Conservation (phyloP, 176 grass and related monocot genomes). For the Cenchrus fungigraminus region DNA sequence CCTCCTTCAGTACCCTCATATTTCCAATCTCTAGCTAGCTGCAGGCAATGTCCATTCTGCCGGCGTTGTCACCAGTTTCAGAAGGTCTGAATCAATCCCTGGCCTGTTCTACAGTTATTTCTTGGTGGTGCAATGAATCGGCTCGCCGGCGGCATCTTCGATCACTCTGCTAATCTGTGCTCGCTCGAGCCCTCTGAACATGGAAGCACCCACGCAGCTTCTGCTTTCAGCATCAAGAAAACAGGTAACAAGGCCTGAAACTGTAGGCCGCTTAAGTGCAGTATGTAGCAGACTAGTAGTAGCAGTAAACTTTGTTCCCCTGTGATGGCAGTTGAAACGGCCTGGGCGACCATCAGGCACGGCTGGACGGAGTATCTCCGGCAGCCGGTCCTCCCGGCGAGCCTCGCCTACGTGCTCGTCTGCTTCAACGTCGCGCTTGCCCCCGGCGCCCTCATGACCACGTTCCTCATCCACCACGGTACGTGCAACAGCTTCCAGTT, state of each 20-base stretch:
- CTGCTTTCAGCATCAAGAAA: conserved; percentile 6
- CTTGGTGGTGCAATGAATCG: conserved; percentile 34
- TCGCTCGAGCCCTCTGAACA: not conserved
- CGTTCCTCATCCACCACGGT: conserved; percentile 59
- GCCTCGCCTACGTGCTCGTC: conserved; percentile 69
- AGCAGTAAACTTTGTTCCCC: not conserved
- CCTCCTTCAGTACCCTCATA: not conserved
- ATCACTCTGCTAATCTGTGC: not conserved
- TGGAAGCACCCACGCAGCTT: not conserved
- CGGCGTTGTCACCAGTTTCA: not conserved
- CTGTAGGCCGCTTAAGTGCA: not conserved
- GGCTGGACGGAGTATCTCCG: conserved; percentile 57
- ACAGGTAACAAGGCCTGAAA: conserved; percentile 18
- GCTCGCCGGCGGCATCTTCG: conserved; percentile 48
- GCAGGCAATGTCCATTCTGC: not conserved
- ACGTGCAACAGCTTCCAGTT: too few species aligned
- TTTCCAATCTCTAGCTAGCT: not conserved
- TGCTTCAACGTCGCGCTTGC: conserved; percentile 70
- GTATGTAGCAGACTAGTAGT: not conserved
- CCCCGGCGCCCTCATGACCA: conserved; percentile 69
- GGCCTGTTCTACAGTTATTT: conserved; percentile 40
- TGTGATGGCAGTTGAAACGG: conserved; percentile 10
- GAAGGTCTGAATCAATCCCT: not conserved
- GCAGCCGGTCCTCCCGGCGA: conserved; percentile 67
- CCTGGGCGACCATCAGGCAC: conserved; percentile 36